A percentile compares a stretch with the other conserved stretches of the same genome.
Evolutionary conservation across 1,139 yeast species (phyloP).

Genomic region (Debaryomyces udenii): DNA sequence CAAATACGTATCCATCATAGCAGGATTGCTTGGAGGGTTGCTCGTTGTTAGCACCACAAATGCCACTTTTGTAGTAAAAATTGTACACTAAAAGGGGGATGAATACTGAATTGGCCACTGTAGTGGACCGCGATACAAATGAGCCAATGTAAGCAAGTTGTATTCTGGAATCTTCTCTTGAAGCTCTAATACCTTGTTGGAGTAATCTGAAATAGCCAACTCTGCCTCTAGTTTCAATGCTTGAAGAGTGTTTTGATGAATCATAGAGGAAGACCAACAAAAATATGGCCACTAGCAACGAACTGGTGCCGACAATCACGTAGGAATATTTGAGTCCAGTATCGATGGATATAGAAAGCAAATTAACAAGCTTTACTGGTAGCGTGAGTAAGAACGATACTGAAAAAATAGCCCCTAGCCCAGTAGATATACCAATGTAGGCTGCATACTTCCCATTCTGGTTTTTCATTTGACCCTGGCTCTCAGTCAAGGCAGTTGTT

Average conservation of each 20-base stretch:
- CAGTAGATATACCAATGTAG: constrained; percentile 62
- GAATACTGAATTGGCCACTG: constrained; percentile 62
- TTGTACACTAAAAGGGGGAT: constrained; percentile 66
- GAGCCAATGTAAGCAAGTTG: constrained; percentile 63
- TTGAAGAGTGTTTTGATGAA: constrained; percentile 5
- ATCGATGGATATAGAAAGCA: constrained; percentile 27
- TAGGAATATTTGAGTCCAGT: constrained; percentile 53
- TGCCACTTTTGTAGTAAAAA: constrained; percentile 53
- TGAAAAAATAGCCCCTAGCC: constrained; percentile 68
- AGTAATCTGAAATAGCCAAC: constrained; percentile 41
- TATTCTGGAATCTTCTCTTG: constrained; percentile 34
- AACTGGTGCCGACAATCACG: constrained; percentile 46
- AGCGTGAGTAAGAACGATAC: constrained; percentile 52
- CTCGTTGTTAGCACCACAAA: constrained; percentile 41
- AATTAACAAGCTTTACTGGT: constrained; percentile 43
- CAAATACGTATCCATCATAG: constrained; percentile 62
- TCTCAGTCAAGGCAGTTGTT: no score
- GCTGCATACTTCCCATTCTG: constrained; percentile 62
- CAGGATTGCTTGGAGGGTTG: constrained; percentile 46
- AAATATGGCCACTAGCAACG: constrained; percentile 41
- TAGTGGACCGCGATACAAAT: constrained; percentile 65
- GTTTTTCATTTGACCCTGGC: constrained; percentile 7
- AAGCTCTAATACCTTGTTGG: constrained; percentile 45
- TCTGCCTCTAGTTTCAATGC: constrained; percentile 1
- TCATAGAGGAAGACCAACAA: constrained; percentile 53